Base-by-base conservation (phyloP, 257 asterid species). In the Lantana camara region DNA sequence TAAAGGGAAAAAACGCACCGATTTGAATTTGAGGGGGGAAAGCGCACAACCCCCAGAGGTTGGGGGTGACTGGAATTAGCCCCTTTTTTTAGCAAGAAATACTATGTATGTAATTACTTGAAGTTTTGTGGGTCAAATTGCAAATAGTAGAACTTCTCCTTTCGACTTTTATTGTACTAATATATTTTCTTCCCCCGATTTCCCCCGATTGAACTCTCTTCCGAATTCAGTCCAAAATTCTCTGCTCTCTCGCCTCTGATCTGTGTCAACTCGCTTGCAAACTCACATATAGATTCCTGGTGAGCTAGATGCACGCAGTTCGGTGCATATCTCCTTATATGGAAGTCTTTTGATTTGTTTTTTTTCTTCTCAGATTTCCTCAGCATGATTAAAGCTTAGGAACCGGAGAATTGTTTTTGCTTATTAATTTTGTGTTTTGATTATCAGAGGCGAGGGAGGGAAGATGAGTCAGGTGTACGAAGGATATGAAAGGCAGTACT, bases 401-500 rank as follows among this genome's bases (percentile, higher is more conserved):
- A 19, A 9, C 23, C 22, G 62, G 12, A 21, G 57, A 14, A 7
- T 57, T 16, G 22, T 30, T 16, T 34, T 2, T 27, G 5, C 32
- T 27, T 27, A 2, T 27, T 47, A 10, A 67, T 57, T 29, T 5
- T 49, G 1, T 45, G 15, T 63, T 27, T 27, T 63, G 58, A 70
- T 5, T 78, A 35, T 19, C 60, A 70, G 75, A 42, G 69, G 42
- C 53, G 57, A 24, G n/a, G 64, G 50, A 52, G 76, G 71, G 37
- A 80, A 75, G 71, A 89, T 91, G 96, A 89, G 98, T 72, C 87
- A 78, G 73, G 96, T 86, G 15, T 91, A 83, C 63, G 96, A 84
- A 76, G 95, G 95, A 63, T 91, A 91, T 50, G 96, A 91, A 75
- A 82, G 95, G 75, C 96, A 91, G 72, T 89, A 91, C 78, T 91